Evolutionary conservation across 176 grass and related monocot genomes (phyloP), one percentile per base, ranked within the genome.

Genomic region (Oryza coarctata): DNA sequence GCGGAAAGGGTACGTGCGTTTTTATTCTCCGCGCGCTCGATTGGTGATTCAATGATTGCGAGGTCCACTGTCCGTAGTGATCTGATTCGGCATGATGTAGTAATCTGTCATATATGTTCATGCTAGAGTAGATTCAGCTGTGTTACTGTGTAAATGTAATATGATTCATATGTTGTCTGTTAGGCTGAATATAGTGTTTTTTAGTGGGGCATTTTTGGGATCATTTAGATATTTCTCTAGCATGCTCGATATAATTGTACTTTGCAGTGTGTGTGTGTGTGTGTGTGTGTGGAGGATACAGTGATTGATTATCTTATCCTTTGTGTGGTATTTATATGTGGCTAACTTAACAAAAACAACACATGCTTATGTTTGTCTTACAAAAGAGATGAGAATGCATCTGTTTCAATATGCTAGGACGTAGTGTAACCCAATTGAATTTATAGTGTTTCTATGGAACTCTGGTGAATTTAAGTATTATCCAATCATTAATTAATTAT

Each of bases 1-100:
- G 96, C 39, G 96, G 96, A 76, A 98, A 95, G 88, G 96, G 96
- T 98, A 90, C 1, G 66, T 40, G 3, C 3, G 11, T 10, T 1
- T 20, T 15, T 18, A 7, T 3, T 28, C 5, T 39, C 72, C 31
- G 15, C 12, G 2, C 49, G n/a, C 75, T 60, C 14, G 4, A 7
- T 47, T 35, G 6, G 50, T 35, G 60, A 31, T 64, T 13, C 13
- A 28, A 29, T 25, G 3, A 18, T 17, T 43, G 10, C 25, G 65
- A 6, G 4, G n/a, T 7, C 20, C 62, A 43, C 45, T 22, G 12
- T 52, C 4, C 12, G 33, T 52, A 17, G 7, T 29, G 58, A 43
- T 45, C 32, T 30, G 17, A 44, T 44, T 23, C 25, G 41, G n/a
- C 22, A 14, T 32, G 27, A 3, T 73, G 41, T 49, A 22, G 27